Percentiles rank a stretch among this genome's conserved stretches.
phyloP scores from a whole-genome alignment of 352 stramenopile species.

The Phytophthora constricta region DNA sequence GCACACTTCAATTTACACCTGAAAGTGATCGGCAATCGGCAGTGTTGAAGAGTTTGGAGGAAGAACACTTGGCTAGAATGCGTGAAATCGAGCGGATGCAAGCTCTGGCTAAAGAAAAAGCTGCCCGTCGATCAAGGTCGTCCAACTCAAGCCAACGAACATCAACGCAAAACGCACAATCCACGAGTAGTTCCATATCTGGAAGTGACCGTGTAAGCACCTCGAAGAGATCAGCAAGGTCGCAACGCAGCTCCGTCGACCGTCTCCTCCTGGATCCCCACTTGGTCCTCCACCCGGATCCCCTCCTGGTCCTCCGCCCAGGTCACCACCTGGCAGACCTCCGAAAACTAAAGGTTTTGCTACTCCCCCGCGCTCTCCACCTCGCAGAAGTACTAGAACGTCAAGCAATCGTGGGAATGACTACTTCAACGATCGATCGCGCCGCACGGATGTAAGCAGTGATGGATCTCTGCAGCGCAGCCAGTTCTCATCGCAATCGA shows the following conservation, averaged over 20 bases:
- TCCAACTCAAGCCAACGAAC: conserved; percentile 23
- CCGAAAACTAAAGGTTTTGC: conserved; percentile 32
- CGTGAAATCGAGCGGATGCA: conserved; percentile 47
- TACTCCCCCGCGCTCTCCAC: background rate
- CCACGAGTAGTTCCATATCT: background rate
- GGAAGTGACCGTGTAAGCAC: conserved; percentile 7
- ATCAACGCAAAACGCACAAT: background rate
- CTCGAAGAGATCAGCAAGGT: conserved; percentile 16
- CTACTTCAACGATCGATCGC: conserved; percentile 17
- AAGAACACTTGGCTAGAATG: conserved; percentile 58
- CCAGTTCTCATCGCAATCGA: conserved; percentile 33
- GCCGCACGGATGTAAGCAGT: conserved; percentile 22
- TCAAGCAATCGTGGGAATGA: conserved; percentile 18
- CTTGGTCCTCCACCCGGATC: conserved; percentile 9
- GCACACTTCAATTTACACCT: conserved; percentile 46
- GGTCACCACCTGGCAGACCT: conserved; percentile 33
- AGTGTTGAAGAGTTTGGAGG: conserved; percentile 43
- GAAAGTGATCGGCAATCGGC: conserved; percentile 41
- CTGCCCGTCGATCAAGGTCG: conserved; percentile 28
- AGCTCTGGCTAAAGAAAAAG: conserved; percentile 27
- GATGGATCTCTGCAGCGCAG: conserved; percentile 10
- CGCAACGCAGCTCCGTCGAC: conserved; percentile 16
- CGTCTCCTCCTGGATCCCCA: background rate
- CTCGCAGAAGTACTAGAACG: background rate
- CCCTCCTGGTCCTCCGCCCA: conserved; percentile 10